A percentile compares a stretch with the other conserved stretches of the same genome.
These are phyloP conservation scores for Tilletia horrida DNA, from an alignment of 1,284 basidiomycete species.

Conservation along the genomic window DNA sequence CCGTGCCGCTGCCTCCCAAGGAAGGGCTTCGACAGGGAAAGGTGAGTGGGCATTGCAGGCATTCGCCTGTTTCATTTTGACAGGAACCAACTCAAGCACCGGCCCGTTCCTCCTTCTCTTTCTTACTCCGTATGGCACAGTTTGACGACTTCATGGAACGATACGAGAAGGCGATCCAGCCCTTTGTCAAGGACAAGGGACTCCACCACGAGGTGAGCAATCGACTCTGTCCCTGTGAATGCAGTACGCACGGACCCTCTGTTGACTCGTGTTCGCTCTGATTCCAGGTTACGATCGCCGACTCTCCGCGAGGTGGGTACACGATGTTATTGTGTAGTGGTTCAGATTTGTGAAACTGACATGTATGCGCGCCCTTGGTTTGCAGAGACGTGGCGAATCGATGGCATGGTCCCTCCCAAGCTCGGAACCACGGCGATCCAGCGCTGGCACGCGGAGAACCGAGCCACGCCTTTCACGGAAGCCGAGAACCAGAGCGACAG, in stretches of 20 bases:
- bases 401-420: not conserved
- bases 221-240: too few relatives aligned
- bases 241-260: too few relatives aligned
- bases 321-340: too few relatives aligned
- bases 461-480: not conserved
- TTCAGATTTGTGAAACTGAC: not conserved
- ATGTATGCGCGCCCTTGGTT: not conserved
- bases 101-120: too few relatives aligned
- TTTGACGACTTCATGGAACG: not conserved
- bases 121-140: not conserved
- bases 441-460: slow-evolving; percentile 8
- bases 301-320: slow-evolving; percentile 3
- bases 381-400: slow-evolving; percentile 9
- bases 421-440: not conserved
- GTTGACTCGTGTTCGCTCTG: not conserved
- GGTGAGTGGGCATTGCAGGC: not conserved
- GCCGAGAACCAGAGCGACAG: not conserved
- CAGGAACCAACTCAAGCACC: too few relatives aligned
- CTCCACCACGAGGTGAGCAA: not conserved
- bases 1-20: slow-evolving; percentile 1
- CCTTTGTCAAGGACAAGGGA: slow-evolving; percentile 3
- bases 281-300: slow-evolving; percentile 2
- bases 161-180: slow-evolving; percentile 5
- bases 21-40: not conserved
- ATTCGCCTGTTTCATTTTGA: too few relatives aligned